Base-by-base conservation (phyloP, 345 rosid genomes). In the Sapria himalayana region DNA sequence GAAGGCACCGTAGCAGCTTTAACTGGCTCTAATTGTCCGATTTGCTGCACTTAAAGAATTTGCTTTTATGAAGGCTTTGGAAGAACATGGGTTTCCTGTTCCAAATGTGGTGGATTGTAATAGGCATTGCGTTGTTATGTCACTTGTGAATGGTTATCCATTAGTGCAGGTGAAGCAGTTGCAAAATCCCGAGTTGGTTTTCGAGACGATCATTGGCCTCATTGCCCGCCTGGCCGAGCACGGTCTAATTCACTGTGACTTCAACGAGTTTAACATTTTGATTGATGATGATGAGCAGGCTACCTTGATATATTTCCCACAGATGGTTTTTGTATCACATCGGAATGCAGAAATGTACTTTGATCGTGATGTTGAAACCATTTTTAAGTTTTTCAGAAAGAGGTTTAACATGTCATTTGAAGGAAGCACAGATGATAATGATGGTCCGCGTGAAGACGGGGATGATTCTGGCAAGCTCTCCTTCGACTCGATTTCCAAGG, bases 281-380 rank as follows among this genome's bases (percentile, higher is more conserved):
- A 89, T 82, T 59, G 85, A 82, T 72, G 93, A 82, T 52, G 80
- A 82, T 38, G 98, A 89, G 68, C 72, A 65, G 38, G 49, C 82
- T 37, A 89, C 89, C 2, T 62, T 89, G 73, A 84, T 84, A 35
- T 92, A 89, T 75, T 89, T 89, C 54, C 99, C 95, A 20, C 99
- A 84, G 58, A 89, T 89, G 99, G 95, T 89, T 9, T 79, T 92
- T 29, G 98, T 89, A 31, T 82, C 95, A 14, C 95, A 89, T 62
- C 67, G 60, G 29, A 89, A 89, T 71, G 98, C 93, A 15, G 81
- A 82, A 63, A 89, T 89, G 95, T 79, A 80, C 49, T 79, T 89
- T 23, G 94, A 82, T 66, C 91, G 93, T 19, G 93, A 71, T 52
- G 73, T 74, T 24, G 93, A 80, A 51, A 82, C 86, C 66, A 62